Conservation (phyloP, 371 early-diverging fungal genomes). For the Umbelopsis sp. region DNA sequence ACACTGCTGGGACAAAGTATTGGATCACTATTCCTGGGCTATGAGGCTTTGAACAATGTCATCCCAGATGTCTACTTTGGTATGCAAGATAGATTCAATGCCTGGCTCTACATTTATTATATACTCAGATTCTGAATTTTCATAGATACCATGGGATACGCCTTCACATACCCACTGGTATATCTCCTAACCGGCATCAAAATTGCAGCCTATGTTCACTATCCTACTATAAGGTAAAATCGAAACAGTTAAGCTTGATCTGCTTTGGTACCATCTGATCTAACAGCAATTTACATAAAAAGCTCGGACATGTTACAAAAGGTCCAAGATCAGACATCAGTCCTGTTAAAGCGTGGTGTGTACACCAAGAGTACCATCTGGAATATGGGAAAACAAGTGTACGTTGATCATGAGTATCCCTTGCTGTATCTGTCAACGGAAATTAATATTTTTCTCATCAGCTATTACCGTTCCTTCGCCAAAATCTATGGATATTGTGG, state of each 20-base stretch:
- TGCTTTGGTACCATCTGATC: background rate
- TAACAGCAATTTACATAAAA: background rate
- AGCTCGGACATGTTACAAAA: constrained; percentile 93
- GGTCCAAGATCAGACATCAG: constrained; percentile 69
- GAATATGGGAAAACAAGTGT: constrained; percentile 69
- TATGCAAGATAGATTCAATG: constrained; percentile 26
- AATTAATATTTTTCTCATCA: constrained; percentile 19
- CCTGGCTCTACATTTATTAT: background rate
- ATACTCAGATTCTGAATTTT: background rate
- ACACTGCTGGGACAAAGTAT: constrained; percentile 89
- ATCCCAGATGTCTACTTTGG: constrained; percentile 88
- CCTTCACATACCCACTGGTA: constrained; percentile 89
- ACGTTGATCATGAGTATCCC: constrained; percentile 21
- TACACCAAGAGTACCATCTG: constrained; percentile 64
- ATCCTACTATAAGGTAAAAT: constrained; percentile 86
- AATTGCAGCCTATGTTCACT: constrained; percentile 92
- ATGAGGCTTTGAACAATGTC: constrained; percentile 72
- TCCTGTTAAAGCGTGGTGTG: constrained; percentile 66
- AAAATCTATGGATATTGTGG: constrained; percentile 79
- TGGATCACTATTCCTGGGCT: constrained; percentile 76
- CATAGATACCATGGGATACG: constrained; percentile 93
- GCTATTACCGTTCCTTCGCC: constrained; percentile 84
- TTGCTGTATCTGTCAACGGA: background rate
- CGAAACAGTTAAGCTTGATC: background rate
- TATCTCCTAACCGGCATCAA: constrained; percentile 60